Evolutionary conservation across 139 green algal species (phyloP).

Genomic region (Deuterostichococcus epilithicus): DNA sequence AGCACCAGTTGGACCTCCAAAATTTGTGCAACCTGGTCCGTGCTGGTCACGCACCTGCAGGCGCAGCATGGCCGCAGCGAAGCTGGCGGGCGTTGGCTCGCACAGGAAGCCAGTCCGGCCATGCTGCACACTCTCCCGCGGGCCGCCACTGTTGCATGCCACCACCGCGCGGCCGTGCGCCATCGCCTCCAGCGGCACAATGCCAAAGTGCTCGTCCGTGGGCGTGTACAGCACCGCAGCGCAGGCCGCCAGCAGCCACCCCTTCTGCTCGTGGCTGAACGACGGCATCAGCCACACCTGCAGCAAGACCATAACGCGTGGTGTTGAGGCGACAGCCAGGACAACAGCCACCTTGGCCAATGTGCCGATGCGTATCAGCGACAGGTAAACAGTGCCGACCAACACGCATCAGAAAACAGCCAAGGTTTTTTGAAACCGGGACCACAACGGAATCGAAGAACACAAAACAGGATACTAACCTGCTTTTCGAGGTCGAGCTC

Average conservation of each 20-base stretch:
- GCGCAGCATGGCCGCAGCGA: conserved; percentile 51
- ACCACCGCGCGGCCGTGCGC: conserved; percentile 78
- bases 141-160: conserved; percentile 81
- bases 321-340: no score
- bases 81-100: conserved; percentile 40
- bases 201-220: conserved; percentile 95
- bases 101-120: conserved; percentile 67
- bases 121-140: conserved; percentile 70
- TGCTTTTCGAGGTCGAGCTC: conserved; percentile 45
- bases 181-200: conserved; percentile 97
- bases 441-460: neutral
- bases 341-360: no score
- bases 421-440: no score
- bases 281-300: conserved; percentile 79
- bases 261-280: conserved; percentile 74
- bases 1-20: no score
- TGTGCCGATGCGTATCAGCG: no score
- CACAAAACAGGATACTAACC: conserved; percentile 55
- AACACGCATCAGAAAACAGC: no score
- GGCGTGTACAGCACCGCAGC: conserved; percentile 86
- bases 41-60: conserved; percentile 35
- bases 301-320: neutral
- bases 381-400: no score
- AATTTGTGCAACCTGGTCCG: no score
- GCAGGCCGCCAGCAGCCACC: conserved; percentile 59